phyloP scores from a whole-genome alignment of 257 asterid genomes.

The Nicotiana undulata region DNA sequence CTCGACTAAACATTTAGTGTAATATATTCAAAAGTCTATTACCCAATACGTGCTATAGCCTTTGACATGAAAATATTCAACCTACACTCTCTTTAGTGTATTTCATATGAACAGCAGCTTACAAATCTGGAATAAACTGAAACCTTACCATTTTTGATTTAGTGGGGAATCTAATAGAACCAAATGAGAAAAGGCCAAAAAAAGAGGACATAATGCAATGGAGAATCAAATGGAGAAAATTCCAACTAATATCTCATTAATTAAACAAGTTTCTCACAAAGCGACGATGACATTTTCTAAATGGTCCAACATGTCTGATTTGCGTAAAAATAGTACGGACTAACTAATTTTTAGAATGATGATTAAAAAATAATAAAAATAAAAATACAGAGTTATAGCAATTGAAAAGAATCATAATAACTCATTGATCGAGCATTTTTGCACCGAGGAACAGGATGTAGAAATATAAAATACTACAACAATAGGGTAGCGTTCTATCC shows the following conservation, averaged over 20 bases:
- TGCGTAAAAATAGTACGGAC: no score
- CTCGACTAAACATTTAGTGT: not conserved
- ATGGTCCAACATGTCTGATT: not conserved
- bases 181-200: conserved; percentile 1
- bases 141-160: not conserved
- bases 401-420: no score
- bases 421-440: no score
- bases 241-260: not conserved
- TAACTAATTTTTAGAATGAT: no score
- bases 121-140: not conserved
- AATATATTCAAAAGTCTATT: not conserved
- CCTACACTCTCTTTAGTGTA: not conserved
- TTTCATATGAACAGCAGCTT: not conserved
- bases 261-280: not conserved
- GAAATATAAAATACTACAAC: no score
- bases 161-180: not conserved
- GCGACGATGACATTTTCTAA: not conserved
- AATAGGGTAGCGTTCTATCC: no score
- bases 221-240: not conserved
- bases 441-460: no score
- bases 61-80: not conserved
- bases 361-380: no score
- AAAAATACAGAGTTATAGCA: no score
- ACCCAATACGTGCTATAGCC: not conserved
- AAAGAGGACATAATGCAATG: not conserved